Evolutionary conservation across 2,329 filamentous ascomycete genomes (phyloP).

Genomic region (Cercospora sojina): DNA sequence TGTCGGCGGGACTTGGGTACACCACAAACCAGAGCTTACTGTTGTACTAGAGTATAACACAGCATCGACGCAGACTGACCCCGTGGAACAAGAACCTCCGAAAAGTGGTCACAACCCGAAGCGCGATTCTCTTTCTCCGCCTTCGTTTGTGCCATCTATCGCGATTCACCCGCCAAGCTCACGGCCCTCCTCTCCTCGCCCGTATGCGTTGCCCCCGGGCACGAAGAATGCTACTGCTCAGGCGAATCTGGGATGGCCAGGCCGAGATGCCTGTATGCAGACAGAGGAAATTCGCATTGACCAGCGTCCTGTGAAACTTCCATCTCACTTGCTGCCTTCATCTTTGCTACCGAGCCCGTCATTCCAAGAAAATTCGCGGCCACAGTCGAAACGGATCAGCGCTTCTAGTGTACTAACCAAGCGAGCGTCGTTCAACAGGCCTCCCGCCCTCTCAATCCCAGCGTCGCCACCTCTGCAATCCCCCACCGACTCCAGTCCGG

Average conservation of each 20-base stretch:
- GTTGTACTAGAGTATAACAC: slow-evolving; percentile 32
- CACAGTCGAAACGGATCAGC: slow-evolving; percentile 17
- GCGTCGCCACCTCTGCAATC: slow-evolving; percentile 32
- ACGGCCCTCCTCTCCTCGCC: slow-evolving; percentile 73
- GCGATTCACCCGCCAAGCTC: slow-evolving; percentile 86
- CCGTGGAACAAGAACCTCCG: slow-evolving; percentile 27
- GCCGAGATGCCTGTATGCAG: slow-evolving; percentile 65
- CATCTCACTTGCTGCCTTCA: slow-evolving; percentile 75
- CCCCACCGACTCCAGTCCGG: slow-evolving; percentile 29
- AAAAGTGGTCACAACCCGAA: slow-evolving; percentile 31
- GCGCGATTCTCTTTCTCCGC: slow-evolving; percentile 35
- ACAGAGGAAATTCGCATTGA: slow-evolving; percentile 90
- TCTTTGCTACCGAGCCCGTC: slow-evolving; percentile 60
- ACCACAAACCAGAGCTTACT: slow-evolving; percentile 22
- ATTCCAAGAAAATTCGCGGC: slow-evolving; percentile 31
- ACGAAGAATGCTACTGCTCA: slow-evolving; percentile 83
- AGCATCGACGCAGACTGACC: slow-evolving; percentile 39
- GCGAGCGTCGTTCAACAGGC: slow-evolving; percentile 14
- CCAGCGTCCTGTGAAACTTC: slow-evolving; percentile 70
- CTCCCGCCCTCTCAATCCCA: slow-evolving; percentile 21
- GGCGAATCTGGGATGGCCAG: slow-evolving; percentile 57
- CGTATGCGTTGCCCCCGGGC: slow-evolving; percentile 74
- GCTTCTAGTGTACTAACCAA: slow-evolving; percentile 28
- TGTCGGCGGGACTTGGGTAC: slow-evolving; percentile 27
- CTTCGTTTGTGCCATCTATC: slow-evolving; percentile 64